These are phyloP conservation scores for Metschnikowia santaceciliae DNA, from an alignment of 805 yeast genomes.

Conservation along the genomic window DNA sequence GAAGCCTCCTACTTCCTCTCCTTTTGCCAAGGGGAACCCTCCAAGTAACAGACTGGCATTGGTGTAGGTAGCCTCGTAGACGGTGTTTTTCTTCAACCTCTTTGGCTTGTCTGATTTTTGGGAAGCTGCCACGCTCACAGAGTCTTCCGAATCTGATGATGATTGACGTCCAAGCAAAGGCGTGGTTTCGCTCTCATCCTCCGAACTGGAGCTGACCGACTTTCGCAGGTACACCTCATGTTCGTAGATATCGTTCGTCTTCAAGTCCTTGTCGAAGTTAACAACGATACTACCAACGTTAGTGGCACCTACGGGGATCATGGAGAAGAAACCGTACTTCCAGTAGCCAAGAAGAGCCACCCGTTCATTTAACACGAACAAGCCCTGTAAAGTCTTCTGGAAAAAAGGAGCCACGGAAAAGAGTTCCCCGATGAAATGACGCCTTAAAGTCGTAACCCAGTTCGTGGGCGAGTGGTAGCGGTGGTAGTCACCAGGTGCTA, in stretches of 20 bases:
- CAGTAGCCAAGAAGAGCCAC: conserved; percentile 94
- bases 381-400: conserved; percentile 79
- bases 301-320: conserved; percentile 99
- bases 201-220: conserved; percentile 3
- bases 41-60: conserved; percentile 72
- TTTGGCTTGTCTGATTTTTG: conserved; percentile 16
- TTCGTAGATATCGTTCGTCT: conserved; percentile 73
- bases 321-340: conserved; percentile 95
- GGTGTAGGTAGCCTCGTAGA: conserved; percentile 90
- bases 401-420: conserved; percentile 96
- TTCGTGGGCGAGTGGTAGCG: conserved; percentile 93
- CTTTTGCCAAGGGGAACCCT: conserved; percentile 86
- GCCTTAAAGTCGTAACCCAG: conserved; percentile 92
- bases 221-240: conserved; percentile 36
- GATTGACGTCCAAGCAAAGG: conserved; percentile 2
- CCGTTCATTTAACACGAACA: conserved; percentile 89
- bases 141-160: not conserved
- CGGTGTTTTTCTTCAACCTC: conserved; percentile 64
- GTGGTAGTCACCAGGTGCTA: conserved; percentile 98
- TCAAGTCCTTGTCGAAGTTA: conserved; percentile 85
- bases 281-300: conserved; percentile 93
- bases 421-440: conserved; percentile 94
- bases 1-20: conserved; percentile 97
- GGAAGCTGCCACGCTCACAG: not conserved
- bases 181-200: conserved; percentile 6